A percentile compares a stretch with the other conserved stretches of the same genome.
These are phyloP conservation scores for Botrytis pseudocinerea DNA, from an alignment of 2,329 filamentous ascomycete species.

Conservation along the genomic window DNA sequence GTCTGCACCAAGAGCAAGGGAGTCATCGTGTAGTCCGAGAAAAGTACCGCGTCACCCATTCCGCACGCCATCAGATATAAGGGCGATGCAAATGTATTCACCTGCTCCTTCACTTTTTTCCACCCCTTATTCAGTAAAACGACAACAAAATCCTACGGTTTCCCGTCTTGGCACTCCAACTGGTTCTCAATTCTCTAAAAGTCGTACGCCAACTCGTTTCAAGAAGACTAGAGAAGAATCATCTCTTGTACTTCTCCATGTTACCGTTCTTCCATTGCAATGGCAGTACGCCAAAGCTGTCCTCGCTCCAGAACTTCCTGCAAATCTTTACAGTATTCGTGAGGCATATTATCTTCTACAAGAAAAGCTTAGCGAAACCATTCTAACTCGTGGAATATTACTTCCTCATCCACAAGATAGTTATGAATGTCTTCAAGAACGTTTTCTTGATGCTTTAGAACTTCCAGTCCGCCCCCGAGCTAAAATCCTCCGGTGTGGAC, in stretches of 20 bases:
- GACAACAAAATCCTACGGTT: constrained; percentile 47
- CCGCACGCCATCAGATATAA: constrained; percentile 67
- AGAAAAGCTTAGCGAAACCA: constrained; percentile 70
- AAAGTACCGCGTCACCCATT: constrained; percentile 64
- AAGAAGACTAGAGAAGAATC: constrained; percentile 55
- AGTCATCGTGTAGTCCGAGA: constrained; percentile 46
- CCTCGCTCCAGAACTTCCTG: constrained; percentile 47
- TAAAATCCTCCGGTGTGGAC: constrained; percentile 71
- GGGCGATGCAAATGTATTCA: constrained; percentile 71
- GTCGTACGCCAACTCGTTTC: constrained; percentile 56
- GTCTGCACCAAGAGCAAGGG: constrained; percentile 41
- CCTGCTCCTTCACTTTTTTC: constrained; percentile 58
- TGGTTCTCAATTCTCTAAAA: constrained; percentile 32
- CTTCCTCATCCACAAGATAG: constrained; percentile 78
- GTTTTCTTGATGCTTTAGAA: constrained; percentile 72
- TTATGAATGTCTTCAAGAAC: constrained; percentile 77
- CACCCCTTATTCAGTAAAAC: constrained; percentile 57
- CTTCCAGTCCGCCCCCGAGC: constrained; percentile 64
- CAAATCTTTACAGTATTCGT: constrained; percentile 52
- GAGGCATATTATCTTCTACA: constrained; percentile 67
- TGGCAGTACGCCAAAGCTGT: constrained; percentile 63
- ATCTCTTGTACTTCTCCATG: constrained; percentile 77
- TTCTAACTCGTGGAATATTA: constrained; percentile 71
- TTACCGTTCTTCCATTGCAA: constrained; percentile 70
- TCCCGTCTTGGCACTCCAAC: constrained; percentile 59